Conservation (phyloP, 73 alveolate genomes). For the Halteria grandinella region DNA sequence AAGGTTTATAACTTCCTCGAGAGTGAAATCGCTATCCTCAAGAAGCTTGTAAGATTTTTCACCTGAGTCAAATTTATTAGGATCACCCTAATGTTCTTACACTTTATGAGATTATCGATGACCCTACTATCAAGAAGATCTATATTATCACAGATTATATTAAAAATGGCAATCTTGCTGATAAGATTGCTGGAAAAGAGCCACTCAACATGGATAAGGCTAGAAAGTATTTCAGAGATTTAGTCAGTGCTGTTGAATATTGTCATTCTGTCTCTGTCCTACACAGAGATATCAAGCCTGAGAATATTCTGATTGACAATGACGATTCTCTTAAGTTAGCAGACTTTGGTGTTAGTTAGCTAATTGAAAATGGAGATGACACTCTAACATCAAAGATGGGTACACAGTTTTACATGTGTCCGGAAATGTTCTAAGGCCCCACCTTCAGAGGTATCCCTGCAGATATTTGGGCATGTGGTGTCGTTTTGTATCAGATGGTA, state of each 20-base stretch:
- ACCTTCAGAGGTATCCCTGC: slow-evolving; percentile 50
- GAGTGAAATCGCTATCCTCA: slow-evolving; percentile 47
- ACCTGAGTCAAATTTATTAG: not conserved
- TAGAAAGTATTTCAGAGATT: slow-evolving; percentile 60
- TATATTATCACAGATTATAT: slow-evolving; percentile 38
- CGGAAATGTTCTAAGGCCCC: slow-evolving; percentile 8
- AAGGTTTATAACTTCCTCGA: slow-evolving; percentile 47
- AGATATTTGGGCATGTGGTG: slow-evolving; percentile 81
- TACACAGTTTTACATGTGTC: slow-evolving; percentile 42
- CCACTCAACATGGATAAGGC: slow-evolving; percentile 40
- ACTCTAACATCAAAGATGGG: slow-evolving; percentile 33
- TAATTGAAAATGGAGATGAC: slow-evolving; percentile 40
- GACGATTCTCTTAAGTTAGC: slow-evolving; percentile 73
- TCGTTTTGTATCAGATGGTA: slow-evolving; percentile 67
- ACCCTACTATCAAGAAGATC: slow-evolving; percentile 29
- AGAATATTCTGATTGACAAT: slow-evolving; percentile 77
- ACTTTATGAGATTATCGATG: slow-evolving; percentile 54
- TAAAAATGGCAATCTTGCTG: slow-evolving; percentile 32
- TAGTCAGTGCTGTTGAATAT: slow-evolving; percentile 75
- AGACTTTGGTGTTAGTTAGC: slow-evolving; percentile 81
- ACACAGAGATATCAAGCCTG: slow-evolving; percentile 82
- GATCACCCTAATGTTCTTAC: slow-evolving; percentile 55
- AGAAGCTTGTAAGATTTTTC: slow-evolving; percentile 33
- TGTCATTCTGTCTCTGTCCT: slow-evolving; percentile 72
- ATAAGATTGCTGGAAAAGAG: not conserved